Conservation (phyloP, 2,329 filamentous ascomycete genomes). For the Sarocladium oryzae region DNA sequence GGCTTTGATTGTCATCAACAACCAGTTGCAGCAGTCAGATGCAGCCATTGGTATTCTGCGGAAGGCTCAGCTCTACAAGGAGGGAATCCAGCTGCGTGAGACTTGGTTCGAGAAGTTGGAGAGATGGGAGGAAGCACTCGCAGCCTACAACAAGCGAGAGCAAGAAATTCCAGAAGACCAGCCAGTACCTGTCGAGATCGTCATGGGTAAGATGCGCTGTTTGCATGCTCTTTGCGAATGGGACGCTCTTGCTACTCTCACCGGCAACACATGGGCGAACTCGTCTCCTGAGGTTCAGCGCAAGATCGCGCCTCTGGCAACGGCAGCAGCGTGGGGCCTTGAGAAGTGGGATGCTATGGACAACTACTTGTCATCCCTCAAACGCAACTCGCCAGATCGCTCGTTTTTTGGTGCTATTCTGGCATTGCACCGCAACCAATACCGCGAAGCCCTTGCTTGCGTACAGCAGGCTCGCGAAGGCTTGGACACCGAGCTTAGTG, state of each 20-base stretch:
- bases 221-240: slow-evolving; percentile 95
- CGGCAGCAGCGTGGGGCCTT: slow-evolving; percentile 92
- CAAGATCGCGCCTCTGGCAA: slow-evolving; percentile 86
- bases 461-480: slow-evolving; percentile 90
- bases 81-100: slow-evolving; percentile 88
- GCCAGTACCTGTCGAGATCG: slow-evolving; percentile 74
- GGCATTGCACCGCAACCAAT: slow-evolving; percentile 90
- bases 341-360: slow-evolving; percentile 99
- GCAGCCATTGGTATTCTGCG: slow-evolving; percentile 96
- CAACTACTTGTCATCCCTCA: slow-evolving; percentile 92
- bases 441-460: slow-evolving; percentile 80
- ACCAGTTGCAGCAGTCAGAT: slow-evolving; percentile 96
- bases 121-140: slow-evolving; percentile 93
- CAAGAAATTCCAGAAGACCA: slow-evolving; percentile 54
- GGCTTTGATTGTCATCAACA: slow-evolving; percentile 98
- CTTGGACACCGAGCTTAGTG: slow-evolving; percentile 90
- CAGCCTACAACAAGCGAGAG: slow-evolving; percentile 86
- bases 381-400: slow-evolving; percentile 83
- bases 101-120: slow-evolving; percentile 99
- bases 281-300: slow-evolving; percentile 82
- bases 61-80: slow-evolving; percentile 91
- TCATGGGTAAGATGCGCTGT: slow-evolving; percentile 99
- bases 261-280: slow-evolving; percentile 89
- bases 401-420: slow-evolving; percentile 98
- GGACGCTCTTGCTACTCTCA: slow-evolving; percentile 84